These are phyloP conservation scores for Salix dunnii DNA, from an alignment of 345 rosid genomes.

Conservation along the genomic window DNA sequence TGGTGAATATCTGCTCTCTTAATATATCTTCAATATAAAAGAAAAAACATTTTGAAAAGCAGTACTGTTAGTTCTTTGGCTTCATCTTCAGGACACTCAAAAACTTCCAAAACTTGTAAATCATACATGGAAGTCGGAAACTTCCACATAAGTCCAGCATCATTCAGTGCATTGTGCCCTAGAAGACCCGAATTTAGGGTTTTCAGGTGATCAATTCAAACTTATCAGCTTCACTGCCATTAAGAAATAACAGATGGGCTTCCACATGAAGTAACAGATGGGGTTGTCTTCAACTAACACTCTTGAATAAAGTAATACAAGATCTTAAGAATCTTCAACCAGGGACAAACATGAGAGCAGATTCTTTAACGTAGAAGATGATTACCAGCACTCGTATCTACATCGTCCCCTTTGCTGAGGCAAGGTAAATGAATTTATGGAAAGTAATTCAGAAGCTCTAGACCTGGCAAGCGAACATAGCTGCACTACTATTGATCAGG, in stretches of 20 bases:
- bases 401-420: not conserved
- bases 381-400: not conserved
- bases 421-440: not conserved
- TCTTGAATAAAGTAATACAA: not conserved
- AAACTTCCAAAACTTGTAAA: not conserved
- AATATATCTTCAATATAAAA: too few species aligned
- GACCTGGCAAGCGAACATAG: not conserved
- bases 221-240: not conserved
- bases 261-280: not conserved
- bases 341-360: not conserved
- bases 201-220: not conserved
- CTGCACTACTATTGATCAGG: not conserved
- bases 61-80: not conserved
- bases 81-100: not conserved
- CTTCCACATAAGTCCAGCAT: not conserved
- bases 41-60: too few species aligned
- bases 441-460: not conserved
- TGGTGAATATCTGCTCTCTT: not conserved
- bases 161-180: too few species aligned
- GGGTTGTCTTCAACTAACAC: not conserved
- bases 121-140: not conserved
- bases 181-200: not conserved
- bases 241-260: not conserved
- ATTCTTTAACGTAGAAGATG: not conserved
- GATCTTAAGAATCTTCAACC: not conserved